These are phyloP conservation scores for Acanthamoeba healyi DNA, from an alignment of 208 protist species.

Conservation along the genomic window DNA sequence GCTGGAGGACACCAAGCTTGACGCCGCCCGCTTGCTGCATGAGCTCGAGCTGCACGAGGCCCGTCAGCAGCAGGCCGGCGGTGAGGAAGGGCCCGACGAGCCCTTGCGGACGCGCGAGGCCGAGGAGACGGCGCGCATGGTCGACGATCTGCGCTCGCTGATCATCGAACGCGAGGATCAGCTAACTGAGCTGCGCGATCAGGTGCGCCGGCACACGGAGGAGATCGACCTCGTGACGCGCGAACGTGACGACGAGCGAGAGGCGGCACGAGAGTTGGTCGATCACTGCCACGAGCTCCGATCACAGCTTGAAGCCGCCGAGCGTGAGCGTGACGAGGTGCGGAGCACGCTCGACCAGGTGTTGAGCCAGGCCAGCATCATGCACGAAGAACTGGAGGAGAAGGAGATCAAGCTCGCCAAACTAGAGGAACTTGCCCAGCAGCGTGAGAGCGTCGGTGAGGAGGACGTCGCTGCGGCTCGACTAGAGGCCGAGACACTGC, in stretches of 20 bases:
- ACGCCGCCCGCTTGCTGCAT: not conserved
- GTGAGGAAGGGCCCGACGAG: not conserved
- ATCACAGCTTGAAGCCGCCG: not conserved
- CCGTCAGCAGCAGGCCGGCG: not conserved
- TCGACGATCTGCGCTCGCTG: not conserved
- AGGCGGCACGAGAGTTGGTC: not conserved
- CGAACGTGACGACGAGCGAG: not conserved
- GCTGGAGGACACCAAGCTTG: not conserved
- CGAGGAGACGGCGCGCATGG: conserved; percentile 29
- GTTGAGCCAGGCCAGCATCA: not conserved
- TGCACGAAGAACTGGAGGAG: not conserved
- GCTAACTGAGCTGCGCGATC: not conserved
- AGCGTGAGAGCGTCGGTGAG: not conserved
- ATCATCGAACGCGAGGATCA: not conserved
- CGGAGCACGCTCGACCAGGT: not conserved
- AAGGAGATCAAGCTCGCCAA: not conserved
- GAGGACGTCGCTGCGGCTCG: not conserved
- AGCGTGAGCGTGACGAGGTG: not conserved
- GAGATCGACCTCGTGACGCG: not conserved
- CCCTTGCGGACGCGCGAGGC: not conserved
- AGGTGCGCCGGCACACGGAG: not conserved
- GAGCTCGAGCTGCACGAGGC: not conserved
- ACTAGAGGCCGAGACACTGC: not conserved
- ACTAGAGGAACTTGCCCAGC: not conserved
- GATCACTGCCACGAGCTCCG: not conserved